phyloP scores from a whole-genome alignment of 208 protist species.

The Naegleria lovaniensis region DNA sequence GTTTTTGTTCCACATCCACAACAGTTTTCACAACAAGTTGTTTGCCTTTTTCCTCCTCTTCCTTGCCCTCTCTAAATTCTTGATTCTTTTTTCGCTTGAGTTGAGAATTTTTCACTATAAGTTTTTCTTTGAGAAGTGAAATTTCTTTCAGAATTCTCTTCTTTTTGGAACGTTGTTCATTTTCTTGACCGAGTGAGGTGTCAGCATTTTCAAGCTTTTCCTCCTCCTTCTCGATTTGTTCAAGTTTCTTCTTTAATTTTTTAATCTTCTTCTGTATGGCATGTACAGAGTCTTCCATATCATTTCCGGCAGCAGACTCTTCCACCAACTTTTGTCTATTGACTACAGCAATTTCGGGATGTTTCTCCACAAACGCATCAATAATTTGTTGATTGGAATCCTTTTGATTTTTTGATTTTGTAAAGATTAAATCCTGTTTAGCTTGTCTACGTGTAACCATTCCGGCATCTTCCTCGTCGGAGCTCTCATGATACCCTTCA shows the following conservation, averaged over 20 bases:
- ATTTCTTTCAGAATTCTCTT: neutral
- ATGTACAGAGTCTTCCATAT: neutral
- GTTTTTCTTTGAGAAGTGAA: neutral
- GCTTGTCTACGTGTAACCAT: neutral
- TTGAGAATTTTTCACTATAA: neutral
- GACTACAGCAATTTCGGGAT: neutral
- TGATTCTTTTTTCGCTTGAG: neutral
- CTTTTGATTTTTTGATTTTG: neutral
- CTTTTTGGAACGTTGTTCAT: neutral
- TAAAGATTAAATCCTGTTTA: neutral
- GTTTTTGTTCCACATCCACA: neutral
- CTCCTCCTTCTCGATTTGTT: neutral
- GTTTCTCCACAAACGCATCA: neutral
- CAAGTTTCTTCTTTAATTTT: neutral
- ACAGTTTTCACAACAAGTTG: neutral
- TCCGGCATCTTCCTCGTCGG: neutral
- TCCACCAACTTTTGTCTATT: neutral
- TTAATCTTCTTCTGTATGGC: neutral
- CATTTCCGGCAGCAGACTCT: too few relatives aligned
- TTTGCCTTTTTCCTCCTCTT: neutral
- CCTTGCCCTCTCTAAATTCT: neutral
- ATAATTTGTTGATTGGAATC: neutral
- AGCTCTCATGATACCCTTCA: neutral
- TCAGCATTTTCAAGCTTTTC: neutral
- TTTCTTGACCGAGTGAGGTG: neutral